phyloP scores from a whole-genome alignment of 768 basidiomycete species.

The Collybia sordida region DNA sequence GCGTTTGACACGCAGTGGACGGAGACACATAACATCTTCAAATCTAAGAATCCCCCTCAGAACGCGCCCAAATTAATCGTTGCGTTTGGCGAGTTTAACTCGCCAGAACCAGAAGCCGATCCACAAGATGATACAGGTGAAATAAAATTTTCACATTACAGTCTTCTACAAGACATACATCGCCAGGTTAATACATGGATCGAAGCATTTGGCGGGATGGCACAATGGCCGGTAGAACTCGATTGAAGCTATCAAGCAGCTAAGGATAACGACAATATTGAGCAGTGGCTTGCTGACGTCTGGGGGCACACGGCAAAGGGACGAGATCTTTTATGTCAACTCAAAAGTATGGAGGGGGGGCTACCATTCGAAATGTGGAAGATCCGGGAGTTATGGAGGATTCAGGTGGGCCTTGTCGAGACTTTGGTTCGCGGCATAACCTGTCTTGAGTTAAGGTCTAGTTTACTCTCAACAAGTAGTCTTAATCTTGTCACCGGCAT shows the following conservation, averaged over 20 bases:
- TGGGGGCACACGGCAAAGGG: not conserved
- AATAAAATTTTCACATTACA: too few species aligned
- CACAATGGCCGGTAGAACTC: not conserved
- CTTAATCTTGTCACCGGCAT: too few species aligned
- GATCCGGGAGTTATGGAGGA: constrained; percentile 3
- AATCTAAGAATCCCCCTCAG: too few species aligned
- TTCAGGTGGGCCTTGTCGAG: not conserved
- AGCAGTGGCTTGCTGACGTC: constrained; percentile 2
- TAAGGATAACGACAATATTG: not conserved
- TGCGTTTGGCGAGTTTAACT: too few species aligned
- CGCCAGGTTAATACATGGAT: not conserved
- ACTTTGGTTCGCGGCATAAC: constrained; percentile 3
- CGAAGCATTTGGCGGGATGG: not conserved
- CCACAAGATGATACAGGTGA: too few species aligned
- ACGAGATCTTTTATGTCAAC: not conserved
- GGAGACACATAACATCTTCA: too few species aligned
- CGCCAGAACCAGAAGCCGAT: too few species aligned
- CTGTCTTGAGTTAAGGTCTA: constrained; percentile 1
- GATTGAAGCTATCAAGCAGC: not conserved
- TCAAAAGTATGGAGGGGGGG: not conserved
- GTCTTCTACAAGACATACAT: too few species aligned
- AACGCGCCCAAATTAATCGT: too few species aligned
- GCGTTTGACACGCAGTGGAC: too few species aligned
- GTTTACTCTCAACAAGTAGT: not conserved
- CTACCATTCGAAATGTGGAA: constrained; percentile 5